phyloP scores from a whole-genome alignment of 2,329 filamentous ascomycete genomes.

The Xylaria polymorpha region DNA sequence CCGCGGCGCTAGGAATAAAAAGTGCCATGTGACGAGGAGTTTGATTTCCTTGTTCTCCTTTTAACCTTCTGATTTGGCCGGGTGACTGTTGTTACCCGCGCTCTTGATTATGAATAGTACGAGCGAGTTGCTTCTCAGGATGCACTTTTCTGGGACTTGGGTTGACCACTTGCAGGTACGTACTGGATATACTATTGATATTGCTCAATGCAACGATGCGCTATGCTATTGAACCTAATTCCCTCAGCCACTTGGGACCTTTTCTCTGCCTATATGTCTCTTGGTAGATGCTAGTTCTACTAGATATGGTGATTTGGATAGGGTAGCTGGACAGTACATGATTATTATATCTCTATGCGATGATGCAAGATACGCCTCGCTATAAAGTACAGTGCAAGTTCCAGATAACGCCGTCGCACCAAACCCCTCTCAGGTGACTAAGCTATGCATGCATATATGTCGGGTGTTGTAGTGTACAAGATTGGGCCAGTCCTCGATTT shows the following conservation, averaged over 20 bases:
- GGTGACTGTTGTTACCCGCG: neutral
- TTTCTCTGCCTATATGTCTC: neutral
- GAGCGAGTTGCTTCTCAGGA: neutral
- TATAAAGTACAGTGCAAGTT: conserved; percentile 15
- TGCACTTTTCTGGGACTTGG: neutral
- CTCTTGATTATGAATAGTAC: neutral
- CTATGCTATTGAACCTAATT: conserved; percentile 41
- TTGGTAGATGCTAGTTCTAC: neutral
- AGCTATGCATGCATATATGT: conserved; percentile 10
- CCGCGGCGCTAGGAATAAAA: neutral
- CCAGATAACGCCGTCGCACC: conserved; percentile 12
- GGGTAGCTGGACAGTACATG: conserved; percentile 22
- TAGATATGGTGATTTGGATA: neutral
- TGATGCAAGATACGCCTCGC: neutral
- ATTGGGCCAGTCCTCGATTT: conserved; percentile 12
- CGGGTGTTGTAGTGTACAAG: conserved; percentile 28
- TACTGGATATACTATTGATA: conserved; percentile 2
- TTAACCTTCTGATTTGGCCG: neutral
- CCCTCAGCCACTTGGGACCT: too few relatives aligned
- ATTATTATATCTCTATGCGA: conserved; percentile 24
- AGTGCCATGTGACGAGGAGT: neutral
- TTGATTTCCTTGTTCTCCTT: neutral
- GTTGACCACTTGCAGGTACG: neutral
- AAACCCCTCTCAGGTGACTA: neutral
- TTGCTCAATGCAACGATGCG: conserved; percentile 1